Evolutionary conservation across 2,329 filamentous ascomycete genomes (phyloP), one percentile per base, ranked within the genome.

Genomic region (Colletotrichum cereale): DNA sequence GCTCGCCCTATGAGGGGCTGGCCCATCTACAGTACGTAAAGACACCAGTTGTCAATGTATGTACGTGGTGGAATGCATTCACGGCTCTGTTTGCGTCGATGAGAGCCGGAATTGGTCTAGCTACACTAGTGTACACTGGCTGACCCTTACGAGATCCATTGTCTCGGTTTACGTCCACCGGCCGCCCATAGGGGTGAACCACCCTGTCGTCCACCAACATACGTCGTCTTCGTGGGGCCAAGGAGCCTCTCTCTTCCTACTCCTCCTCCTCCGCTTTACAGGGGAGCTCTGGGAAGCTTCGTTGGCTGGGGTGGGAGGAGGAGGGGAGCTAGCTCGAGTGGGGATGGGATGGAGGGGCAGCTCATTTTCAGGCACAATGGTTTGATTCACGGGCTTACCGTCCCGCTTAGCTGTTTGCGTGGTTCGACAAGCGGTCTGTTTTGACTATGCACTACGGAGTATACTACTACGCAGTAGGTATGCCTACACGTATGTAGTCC

Each of bases 161-260:
- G 65, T n/a, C 68, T 71, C 65, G 65, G 68, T 68, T 50, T 60
- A 58, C 52, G 68, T 68, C 68, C 55, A 50, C 56, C 50, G 40
- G 10, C 21, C 14, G 11, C 18, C 31, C 14, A 26, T 16, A 7
- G 48, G 24, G 26, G 8, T 14, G 10, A 21, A 5, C 14, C 1
- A 10, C 48, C 6, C 21, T 21, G 8, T 52, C 21, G n/a, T 38
- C 53, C 53, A 56, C 53, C 53, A 56, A 56, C 53, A 14, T 6
- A 40, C 47, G 56, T 62, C 31, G 57, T 56, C 34, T 26, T 67
- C 56, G 26, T 52, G n/a, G 47, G 21, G 57, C 67, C 63, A 71
- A 57, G 67, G 57, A 44, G 21, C 42, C 21, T 44, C 42, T 11
- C 18, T 2, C 56, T 40, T 52, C 67, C 56, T 62, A 38, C 56